Evolutionary conservation across 2,329 filamentous ascomycete genomes (phyloP).

Genomic region (Nigrograna mackinnonii): DNA sequence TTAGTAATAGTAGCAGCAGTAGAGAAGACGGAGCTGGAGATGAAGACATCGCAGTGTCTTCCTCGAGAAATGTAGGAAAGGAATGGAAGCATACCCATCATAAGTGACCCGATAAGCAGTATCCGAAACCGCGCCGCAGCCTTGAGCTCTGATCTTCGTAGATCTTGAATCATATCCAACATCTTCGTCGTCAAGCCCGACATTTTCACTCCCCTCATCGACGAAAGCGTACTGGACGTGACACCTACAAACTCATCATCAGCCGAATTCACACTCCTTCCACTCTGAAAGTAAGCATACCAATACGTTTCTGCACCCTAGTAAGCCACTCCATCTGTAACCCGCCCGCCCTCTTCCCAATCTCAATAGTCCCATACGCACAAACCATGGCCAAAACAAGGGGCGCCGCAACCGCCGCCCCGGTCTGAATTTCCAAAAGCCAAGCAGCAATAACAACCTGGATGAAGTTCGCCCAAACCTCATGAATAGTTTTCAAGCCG

Average conservation of each 20-base stretch:
- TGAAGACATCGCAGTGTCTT: too few species aligned
- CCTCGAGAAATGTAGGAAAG: too few species aligned
- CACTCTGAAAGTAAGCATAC: conserved; percentile 4
- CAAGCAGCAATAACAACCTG: conserved; percentile 52
- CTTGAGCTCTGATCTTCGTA: conserved; percentile 46
- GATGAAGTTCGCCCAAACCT: conserved; percentile 45
- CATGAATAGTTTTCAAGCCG: conserved; percentile 46
- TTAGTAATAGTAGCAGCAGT: too few species aligned
- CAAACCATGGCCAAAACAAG: conserved; percentile 30
- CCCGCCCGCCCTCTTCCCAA: too few species aligned
- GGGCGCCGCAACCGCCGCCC: conserved; percentile 48
- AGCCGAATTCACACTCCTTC: too few species aligned
- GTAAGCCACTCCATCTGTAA: conserved; percentile 54
- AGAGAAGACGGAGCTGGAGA: too few species aligned
- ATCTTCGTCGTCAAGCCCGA: conserved; percentile 50
- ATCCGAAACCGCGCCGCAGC: conserved; percentile 5
- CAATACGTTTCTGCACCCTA: conserved; percentile 53
- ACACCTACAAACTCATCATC: too few species aligned
- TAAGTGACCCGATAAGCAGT: too few species aligned
- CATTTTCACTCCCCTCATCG: conserved; percentile 60
- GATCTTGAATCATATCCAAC: conserved; percentile 40
- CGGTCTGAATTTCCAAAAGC: conserved; percentile 45
- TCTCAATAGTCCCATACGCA: conserved; percentile 1
- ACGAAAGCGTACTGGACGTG: conserved; percentile 52
- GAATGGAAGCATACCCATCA: too few species aligned